Conservation (phyloP, 2,329 filamentous ascomycete species). For the Phialocephala sp. region DNA sequence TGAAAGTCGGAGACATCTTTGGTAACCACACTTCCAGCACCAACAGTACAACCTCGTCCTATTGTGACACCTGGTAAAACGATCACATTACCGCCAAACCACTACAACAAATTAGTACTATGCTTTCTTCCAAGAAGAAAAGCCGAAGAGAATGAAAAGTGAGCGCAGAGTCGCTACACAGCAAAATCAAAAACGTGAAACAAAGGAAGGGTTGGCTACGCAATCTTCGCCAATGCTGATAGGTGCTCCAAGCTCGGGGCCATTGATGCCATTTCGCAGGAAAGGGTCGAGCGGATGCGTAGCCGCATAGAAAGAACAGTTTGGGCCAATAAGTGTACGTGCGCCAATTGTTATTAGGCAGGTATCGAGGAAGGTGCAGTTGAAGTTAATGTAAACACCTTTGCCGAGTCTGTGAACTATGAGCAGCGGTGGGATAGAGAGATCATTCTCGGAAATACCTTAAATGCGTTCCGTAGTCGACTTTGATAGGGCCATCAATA, state of each 20-base stretch:
- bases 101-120: too few species aligned
- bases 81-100: constrained; percentile 74
- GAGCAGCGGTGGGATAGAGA: constrained; percentile 13
- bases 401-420: constrained; percentile 59
- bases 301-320: constrained; percentile 76
- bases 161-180: too few species aligned
- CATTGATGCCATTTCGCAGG: constrained; percentile 73
- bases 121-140: too few species aligned
- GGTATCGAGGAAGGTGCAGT: constrained; percentile 79
- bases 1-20: constrained; percentile 71
- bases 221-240: constrained; percentile 82
- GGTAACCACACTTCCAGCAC: constrained; percentile 83
- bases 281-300: constrained; percentile 79
- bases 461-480: constrained; percentile 82
- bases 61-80: constrained; percentile 81
- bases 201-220: too few species aligned
- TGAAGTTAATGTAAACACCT: constrained; percentile 77
- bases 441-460: constrained; percentile 46
- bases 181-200: too few species aligned
- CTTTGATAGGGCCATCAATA: constrained; percentile 71
- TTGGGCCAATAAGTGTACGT: constrained; percentile 79
- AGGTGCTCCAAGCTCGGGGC: constrained; percentile 75
- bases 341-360: constrained; percentile 76
- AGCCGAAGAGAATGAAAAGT: too few species aligned
- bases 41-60: constrained; percentile 74